These are phyloP conservation scores for Citropsis articulata DNA, from an alignment of 345 rosid genomes.

Conservation along the genomic window DNA sequence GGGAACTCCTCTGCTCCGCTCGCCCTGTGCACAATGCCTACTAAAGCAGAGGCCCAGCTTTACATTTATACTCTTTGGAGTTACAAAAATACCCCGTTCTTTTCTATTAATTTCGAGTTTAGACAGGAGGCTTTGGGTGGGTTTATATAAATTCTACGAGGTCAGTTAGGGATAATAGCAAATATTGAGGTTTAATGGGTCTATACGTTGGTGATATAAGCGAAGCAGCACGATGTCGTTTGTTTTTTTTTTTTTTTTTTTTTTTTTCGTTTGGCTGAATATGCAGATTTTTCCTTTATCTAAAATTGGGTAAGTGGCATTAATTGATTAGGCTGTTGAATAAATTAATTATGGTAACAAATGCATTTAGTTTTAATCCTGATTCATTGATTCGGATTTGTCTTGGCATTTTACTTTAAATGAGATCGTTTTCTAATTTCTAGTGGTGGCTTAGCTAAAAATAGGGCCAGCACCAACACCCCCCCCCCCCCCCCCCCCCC, in stretches of 20 bases:
- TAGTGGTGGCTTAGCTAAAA: not conserved
- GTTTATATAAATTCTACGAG: not conserved
- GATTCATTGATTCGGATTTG: not conserved
- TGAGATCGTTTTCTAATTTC: not conserved
- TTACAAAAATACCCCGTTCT: not conserved
- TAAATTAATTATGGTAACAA: not conserved
- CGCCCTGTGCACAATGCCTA: conserved; percentile 11
- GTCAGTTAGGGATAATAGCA: not conserved
- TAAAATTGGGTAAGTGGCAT: not conserved
- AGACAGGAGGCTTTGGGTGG: not conserved
- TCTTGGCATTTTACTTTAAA: not conserved
- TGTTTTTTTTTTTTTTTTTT: not conserved
- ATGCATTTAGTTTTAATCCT: not conserved
- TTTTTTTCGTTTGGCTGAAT: not conserved
- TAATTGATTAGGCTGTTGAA: not conserved
- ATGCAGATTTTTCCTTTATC: not conserved
- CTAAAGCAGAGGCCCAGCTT: not conserved
- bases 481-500: no score
- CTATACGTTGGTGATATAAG: not conserved
- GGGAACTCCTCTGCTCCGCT: conserved; percentile 69
- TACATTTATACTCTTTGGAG: not conserved
- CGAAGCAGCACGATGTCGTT: not conserved
- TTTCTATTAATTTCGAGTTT: not conserved
- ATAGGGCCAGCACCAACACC: not conserved
- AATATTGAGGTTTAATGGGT: not conserved